Base-by-base conservation (phyloP, 257 asterid species). In the Paulownia fortunei region DNA sequence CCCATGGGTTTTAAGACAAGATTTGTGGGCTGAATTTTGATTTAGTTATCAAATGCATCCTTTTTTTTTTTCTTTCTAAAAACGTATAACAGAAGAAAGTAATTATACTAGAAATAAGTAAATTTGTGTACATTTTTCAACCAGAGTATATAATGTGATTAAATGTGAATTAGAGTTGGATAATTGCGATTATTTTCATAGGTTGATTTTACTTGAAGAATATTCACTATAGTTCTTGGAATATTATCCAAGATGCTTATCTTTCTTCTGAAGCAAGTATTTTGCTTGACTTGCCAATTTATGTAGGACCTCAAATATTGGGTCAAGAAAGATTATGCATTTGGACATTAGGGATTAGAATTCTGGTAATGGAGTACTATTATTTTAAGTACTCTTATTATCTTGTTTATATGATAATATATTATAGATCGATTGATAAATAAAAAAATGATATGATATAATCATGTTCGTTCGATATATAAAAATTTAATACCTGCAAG, bases 1-100 rank as follows among this genome's bases (percentile, higher is more conserved):
- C 23, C 64, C 21, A 6, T 41, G 83, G 54, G 63, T 72, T 61
- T 79, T 59, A 36, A 46, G 56, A 30, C 63, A 19, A 56, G 24
- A 26, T 27, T 34, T 55, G 2, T 63, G 39, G 47, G 6, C 42
- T 32, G 56, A 59, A 51, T 69, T 44, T 70, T 72, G 78, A 79
- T 47, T 59, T 34, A 60, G 37, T 47, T 52, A 12, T 46, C 13
- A 19, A 32, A 6, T 75, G 64, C 47, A 3, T 64, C 5, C 12
- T 0, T 37, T 0, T 30, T 10, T 5, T 23, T 26, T 58, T 24
- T 58, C 19, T 18, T 54, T 6, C 6, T 54, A 18, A 30, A 12
- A 8, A 4, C 4, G 4, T 30, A 30, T 30, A 30, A 54, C 23
- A 19, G 23, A 54, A 19, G 13, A 8, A 54, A 19, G 13, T 54